Percentiles rank a stretch among this genome's conserved stretches.
Conservation (phyloP, 768 basidiomycete species). For the Kwoniella dendrophila region DNA sequence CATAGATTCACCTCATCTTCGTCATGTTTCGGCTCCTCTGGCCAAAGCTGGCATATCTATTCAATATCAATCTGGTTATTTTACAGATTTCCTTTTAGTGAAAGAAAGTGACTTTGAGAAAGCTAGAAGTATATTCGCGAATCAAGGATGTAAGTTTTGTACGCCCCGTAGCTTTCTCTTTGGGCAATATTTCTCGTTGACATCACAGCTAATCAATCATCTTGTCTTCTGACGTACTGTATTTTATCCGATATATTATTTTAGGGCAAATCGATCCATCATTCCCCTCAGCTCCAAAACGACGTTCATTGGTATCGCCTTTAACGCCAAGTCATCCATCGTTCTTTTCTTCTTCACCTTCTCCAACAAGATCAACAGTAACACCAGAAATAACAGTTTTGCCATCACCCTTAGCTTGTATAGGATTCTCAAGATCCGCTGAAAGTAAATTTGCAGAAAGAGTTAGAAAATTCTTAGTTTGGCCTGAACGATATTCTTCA, state of each 20-base stretch:
- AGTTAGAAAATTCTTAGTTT: conserved; percentile 34
- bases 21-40: conserved; percentile 42
- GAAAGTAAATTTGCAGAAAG: conserved; percentile 22
- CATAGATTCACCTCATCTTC: conserved; percentile 47
- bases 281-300: conserved; percentile 11
- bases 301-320: conserved; percentile 31
- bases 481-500: conserved; percentile 26
- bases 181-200: too few species aligned
- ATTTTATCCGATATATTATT: too few species aligned
- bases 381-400: conserved; percentile 42
- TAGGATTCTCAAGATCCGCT: conserved; percentile 24
- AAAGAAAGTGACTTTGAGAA: conserved; percentile 41
- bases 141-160: conserved; percentile 42
- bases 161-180: too few species aligned
- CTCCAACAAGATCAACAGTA: conserved; percentile 1
- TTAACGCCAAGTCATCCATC: conserved; percentile 9
- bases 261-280: conserved; percentile 37
- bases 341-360: conserved; percentile 7
- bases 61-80: conserved; percentile 36
- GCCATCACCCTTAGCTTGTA: conserved; percentile 35
- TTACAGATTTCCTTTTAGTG: conserved; percentile 40
- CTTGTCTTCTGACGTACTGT: not conserved
- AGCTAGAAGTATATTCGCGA: conserved; percentile 36
- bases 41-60: conserved; percentile 46
- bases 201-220: not conserved